phyloP scores from a whole-genome alignment of 1,284 basidiomycete genomes.

The Naganishia sp. region DNA sequence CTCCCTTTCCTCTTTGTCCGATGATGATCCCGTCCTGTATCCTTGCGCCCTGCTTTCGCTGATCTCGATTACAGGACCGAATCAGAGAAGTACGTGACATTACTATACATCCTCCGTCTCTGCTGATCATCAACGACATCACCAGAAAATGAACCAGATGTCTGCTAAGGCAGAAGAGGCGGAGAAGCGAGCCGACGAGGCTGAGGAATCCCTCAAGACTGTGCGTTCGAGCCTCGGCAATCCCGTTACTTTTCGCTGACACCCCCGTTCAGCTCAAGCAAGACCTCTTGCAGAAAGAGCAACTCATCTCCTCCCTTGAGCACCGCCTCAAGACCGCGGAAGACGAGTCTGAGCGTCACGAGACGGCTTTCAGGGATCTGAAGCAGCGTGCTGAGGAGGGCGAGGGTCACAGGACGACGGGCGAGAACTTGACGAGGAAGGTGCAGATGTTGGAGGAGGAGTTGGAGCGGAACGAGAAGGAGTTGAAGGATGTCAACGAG shows the following conservation, averaged over 20 bases:
- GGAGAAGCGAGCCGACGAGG: slow-evolving; percentile 72
- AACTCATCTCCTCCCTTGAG: slow-evolving; percentile 80
- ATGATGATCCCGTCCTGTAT: no score
- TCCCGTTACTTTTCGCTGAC: background rate
- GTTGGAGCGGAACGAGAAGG: slow-evolving; percentile 93
- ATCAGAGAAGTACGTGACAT: slow-evolving; percentile 58
- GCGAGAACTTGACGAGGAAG: slow-evolving; percentile 79
- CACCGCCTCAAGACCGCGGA: slow-evolving; percentile 75
- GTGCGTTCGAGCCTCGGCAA: slow-evolving; percentile 35
- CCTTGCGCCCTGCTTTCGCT: no score
- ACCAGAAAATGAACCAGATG: slow-evolving; percentile 63
- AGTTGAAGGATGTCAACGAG: slow-evolving; percentile 93
- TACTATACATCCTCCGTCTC: background rate
- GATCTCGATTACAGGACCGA: slow-evolving; percentile 53
- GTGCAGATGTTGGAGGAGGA: slow-evolving; percentile 92
- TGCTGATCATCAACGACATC: background rate
- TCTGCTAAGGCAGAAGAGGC: slow-evolving; percentile 85
- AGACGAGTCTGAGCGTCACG: slow-evolving; percentile 71
- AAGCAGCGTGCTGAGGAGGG: slow-evolving; percentile 73
- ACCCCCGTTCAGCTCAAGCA: slow-evolving; percentile 62
- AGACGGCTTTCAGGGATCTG: slow-evolving; percentile 68
- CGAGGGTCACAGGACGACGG: slow-evolving; percentile 71
- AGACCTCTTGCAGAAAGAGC: slow-evolving; percentile 77
- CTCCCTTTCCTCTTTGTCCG: no score
- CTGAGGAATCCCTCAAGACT: slow-evolving; percentile 84